Evolutionary conservation across 1,284 basidiomycete genomes (phyloP), one percentile per base, ranked within the genome.

Genomic region (Tilletia walkeri): DNA sequence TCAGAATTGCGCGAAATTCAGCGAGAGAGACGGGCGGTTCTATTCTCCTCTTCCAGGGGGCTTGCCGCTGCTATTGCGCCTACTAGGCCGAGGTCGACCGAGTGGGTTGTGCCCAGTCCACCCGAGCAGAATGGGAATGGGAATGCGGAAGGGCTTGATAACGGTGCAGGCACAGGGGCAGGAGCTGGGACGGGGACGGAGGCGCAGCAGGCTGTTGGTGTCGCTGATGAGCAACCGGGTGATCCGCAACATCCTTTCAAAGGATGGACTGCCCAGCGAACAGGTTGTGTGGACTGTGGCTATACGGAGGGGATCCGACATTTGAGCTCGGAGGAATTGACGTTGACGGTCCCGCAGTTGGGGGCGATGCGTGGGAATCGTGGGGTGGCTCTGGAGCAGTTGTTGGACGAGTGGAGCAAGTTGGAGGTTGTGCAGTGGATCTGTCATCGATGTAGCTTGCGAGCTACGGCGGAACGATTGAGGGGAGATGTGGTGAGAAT

Each of bases 381-480:
- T 9, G 73, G 67, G 7, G 74, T 73, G 1, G 72, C 75, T 9
- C 48, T 83, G 10, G 75, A 81, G 69, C 74, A 78, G 48, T 81
- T 80, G 48, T 68, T 83, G 0, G 75, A 66, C 3, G 36, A 70
- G 20, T 82, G 80, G 80, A 74, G 75, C 30, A 71, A 78, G 63
- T 69, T 82, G 49, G 82, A 83, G 66, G 73, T 73, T 56, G 74
- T 83, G 7, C 81, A 83, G 20, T 83, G 82, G 82, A 75, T 74
- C 34, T 83, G 82, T 70, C 77, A 75, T 73, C 74, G 75, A n/a
- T 83, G 82, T 65, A 81, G 75, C 16, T 65, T 83, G 30, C 72
- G 63, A 18, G 70, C 68, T 4, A 81, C 79, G 4, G 61, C 74
- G 9, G 67, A 56, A 4, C 63, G 56, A 36, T 7, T 66, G 20